Evolutionary conservation across 768 basidiomycete genomes (phyloP), one percentile per base, ranked within the genome.

Genomic region (Jaapia argillacea): DNA sequence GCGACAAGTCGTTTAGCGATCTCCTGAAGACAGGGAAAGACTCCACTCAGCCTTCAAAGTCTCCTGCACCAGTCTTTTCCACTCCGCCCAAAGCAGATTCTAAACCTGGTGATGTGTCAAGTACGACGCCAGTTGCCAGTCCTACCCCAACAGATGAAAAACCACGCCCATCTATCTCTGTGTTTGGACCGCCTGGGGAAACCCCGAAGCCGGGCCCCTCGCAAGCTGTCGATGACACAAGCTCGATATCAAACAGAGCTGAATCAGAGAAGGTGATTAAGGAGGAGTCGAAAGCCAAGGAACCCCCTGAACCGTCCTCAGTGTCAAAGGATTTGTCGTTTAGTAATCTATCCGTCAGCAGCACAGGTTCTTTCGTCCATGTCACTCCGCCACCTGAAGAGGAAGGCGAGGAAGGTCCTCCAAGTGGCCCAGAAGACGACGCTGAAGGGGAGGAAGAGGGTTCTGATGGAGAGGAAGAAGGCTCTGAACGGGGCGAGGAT

Each of bases 1-100:
- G 58, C 33, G 47, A 49, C 21, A 74, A 70, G 50, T 74, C 83
- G 1, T 88, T 82, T 50, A 59, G 65, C n/a, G 78, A 85, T 23
- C 53, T 85, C 37, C 59, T 85, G 45, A 72, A 76, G 54, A 57
- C 49, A 13, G 63, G 49, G 36, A 39, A 10, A 26, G 51, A 26
- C 24, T 43, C 45, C 27, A 42, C 18, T 23, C 38, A 21, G 37
- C 36, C 37, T 22, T 33, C 21, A 46, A 52, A 20, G 48, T 42
- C 28, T 40, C 37, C 51, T 24, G 37, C 28, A 18, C 41, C 50
- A 5, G 31, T 36, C n/a, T 26, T 24, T 23, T 25, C 16, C 12
- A 21, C 39, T 14, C 24, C 41, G 10, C n/a, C 39, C 4, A 33
- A 33, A 16, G 28, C 28, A 10, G 10, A 10, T 10, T 33, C 28